Base-by-base conservation (phyloP, 176 grass and related monocot genomes). In the Poa pratensis region DNA sequence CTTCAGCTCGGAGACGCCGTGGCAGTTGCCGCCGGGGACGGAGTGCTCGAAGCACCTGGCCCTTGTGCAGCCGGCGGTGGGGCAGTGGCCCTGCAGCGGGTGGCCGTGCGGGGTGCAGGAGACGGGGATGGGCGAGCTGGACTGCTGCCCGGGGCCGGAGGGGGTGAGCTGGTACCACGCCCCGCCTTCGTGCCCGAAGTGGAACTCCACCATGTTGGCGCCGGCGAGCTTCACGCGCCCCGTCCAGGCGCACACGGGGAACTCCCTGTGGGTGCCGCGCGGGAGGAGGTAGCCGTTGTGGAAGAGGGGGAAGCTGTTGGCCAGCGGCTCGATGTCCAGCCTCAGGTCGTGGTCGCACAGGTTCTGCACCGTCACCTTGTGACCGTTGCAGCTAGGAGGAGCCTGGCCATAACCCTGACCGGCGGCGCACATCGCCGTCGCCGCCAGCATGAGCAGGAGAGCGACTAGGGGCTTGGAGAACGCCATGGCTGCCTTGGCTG, bases 341-440 rank as follows among this genome's bases (percentile, higher is more conserved):
- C 1, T 0, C 1, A 90, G 84, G 84, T 87, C 84, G 46, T 54
- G 67, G 1, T 39, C 49, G 32, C 66, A 74, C 4, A 87, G 84
- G 89, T 90, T 90, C 89, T 90, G 89, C 20, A 90, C 67, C 57
- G 89, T 90, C 4, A 90, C 32, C 84, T 87, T 90, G 24, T 46
- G 18, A 3, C 48, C 7, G 51, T 26, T 1, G 73, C 79, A 83
- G 78, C 1, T 6, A 0, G 26, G 13, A 0, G 39, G 63, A n/a
- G 69, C 20, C 8, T 43, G 9, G 2, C 42, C 42, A 3, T 28
- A 12, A 4, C 12, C 19, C 35, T 42, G 59, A 4, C 65, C 45
- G 65, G 76, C 65, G 20, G 64, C 20, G 20, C 58, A 4, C 1
- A 81, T 14, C 12, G 63, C 0, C 15, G 27, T 1, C 5, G 64